Evolutionary conservation across 2,329 filamentous ascomycete species (phyloP).

Genomic region (Escovopsis weberi): DNA sequence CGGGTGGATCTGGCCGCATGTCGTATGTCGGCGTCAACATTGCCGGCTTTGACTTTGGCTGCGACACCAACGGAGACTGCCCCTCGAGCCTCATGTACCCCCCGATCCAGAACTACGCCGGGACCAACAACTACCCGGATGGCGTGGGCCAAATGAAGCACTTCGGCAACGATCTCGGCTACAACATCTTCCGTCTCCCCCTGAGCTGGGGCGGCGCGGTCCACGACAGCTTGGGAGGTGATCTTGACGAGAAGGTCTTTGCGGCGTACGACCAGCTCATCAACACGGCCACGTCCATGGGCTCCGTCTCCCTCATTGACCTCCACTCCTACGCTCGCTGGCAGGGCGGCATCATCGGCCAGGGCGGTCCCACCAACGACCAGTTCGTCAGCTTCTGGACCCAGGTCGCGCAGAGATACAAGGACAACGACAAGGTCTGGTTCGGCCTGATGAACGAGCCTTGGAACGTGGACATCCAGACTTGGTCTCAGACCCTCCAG

Average conservation of each 20-base stretch:
- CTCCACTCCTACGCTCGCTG: constrained; percentile 42
- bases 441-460: constrained; percentile 58
- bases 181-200: constrained; percentile 39
- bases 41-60: constrained; percentile 23
- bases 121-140: constrained; percentile 11
- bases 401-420: constrained; percentile 41
- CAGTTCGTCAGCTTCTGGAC: constrained; percentile 44
- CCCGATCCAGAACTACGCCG: constrained; percentile 13
- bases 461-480: constrained; percentile 36
- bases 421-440: constrained; percentile 20
- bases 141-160: constrained; percentile 38
- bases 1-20: no score
- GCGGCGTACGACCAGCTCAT: constrained; percentile 37
- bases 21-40: constrained; percentile 1
- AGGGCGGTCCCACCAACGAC: constrained; percentile 44
- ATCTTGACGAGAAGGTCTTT: constrained; percentile 30
- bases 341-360: constrained; percentile 45
- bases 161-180: constrained; percentile 30
- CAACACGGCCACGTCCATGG: constrained; percentile 36
- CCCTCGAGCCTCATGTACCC: constrained; percentile 12
- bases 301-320: constrained; percentile 41
- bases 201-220: constrained; percentile 40
- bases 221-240: constrained; percentile 30
- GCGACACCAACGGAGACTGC: constrained; percentile 23
- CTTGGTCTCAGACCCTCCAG: constrained; percentile 45